A percentile compares a stretch with the other conserved stretches of the same genome.
These are phyloP conservation scores for Euptelea pleiosperma DNA, from an alignment of 164 flowering plant genomes.

Conservation along the genomic window DNA sequence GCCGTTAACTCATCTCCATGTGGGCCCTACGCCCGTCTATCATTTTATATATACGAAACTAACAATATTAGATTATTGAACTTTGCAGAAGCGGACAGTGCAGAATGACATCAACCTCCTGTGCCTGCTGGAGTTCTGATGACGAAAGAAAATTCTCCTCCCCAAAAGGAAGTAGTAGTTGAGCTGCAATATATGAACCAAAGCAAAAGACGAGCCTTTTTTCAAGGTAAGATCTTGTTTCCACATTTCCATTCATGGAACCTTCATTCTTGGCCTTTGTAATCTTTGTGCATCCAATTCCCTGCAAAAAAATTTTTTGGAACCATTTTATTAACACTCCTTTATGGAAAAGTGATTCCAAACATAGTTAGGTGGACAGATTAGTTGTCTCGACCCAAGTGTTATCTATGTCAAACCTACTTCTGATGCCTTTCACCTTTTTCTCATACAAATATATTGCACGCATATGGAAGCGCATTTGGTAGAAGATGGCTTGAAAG, in stretches of 20 bases:
- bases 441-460: no score
- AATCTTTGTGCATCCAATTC: constrained; percentile 92
- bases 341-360: neutral
- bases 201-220: constrained; percentile 94
- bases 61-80: constrained; percentile 1
- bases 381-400: neutral
- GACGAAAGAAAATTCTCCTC: constrained; percentile 82
- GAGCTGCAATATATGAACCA: constrained; percentile 87
- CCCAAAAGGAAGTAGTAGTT: constrained; percentile 84
- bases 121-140: constrained; percentile 78
- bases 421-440: no score
- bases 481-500: neutral
- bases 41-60: no score
- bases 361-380: neutral
- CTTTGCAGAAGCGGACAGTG: neutral
- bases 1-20: no score
- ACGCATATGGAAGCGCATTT: neutral
- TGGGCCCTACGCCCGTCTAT: no score
- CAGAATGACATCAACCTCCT: constrained; percentile 53
- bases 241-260: constrained; percentile 63
- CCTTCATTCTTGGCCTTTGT: constrained; percentile 70
- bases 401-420: no score
- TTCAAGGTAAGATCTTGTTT: constrained; percentile 84
- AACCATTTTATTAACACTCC: constrained; percentile 9
- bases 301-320: constrained; percentile 37